Percentiles rank a stretch among this genome's conserved stretches.
These are phyloP conservation scores for Rhynchosporium agropyri DNA, from an alignment of 2,329 filamentous ascomycete genomes.

Conservation along the genomic window DNA sequence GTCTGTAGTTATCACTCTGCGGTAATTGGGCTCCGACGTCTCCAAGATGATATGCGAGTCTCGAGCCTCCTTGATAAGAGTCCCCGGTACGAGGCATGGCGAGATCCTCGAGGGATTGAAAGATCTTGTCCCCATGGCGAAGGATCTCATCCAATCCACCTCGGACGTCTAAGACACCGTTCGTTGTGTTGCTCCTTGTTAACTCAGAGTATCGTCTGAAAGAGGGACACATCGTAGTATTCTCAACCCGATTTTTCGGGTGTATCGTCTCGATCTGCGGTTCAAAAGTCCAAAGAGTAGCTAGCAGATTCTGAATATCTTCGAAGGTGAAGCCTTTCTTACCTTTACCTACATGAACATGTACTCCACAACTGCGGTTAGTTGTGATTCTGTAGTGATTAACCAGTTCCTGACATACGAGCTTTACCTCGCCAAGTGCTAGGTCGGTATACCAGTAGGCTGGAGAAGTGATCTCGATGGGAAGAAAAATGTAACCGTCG, in stretches of 20 bases:
- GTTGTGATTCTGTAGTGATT: conserved; percentile 30
- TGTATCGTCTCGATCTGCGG: conserved; percentile 37
- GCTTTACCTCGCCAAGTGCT: conserved; percentile 21
- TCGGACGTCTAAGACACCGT: not conserved
- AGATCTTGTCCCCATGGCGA: not conserved
- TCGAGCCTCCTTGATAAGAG: not conserved
- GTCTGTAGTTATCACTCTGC: not conserved
- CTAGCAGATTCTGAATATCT: conserved; percentile 40
- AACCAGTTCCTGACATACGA: conserved; percentile 20
- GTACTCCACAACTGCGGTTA: conserved; percentile 37
- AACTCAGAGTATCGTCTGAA: conserved; percentile 4
- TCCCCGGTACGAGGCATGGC: not conserved
- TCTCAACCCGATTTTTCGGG: conserved; percentile 15
- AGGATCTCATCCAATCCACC: conserved; percentile 5
- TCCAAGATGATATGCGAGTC: conserved; percentile 12
- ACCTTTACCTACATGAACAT: conserved; percentile 42
- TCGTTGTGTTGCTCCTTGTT: not conserved
- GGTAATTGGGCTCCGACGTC: not conserved
- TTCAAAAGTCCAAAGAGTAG: conserved; percentile 39
- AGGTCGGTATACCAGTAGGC: conserved; percentile 20
- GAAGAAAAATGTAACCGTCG: conserved; percentile 18
- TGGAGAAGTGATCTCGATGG: conserved; percentile 31
- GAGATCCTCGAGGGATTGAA: not conserved
- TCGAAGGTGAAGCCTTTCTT: conserved; percentile 32
- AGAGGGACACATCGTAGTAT: not conserved